phyloP scores from a whole-genome alignment of 2,329 filamentous ascomycete genomes.

The Neonectria hederae region DNA sequence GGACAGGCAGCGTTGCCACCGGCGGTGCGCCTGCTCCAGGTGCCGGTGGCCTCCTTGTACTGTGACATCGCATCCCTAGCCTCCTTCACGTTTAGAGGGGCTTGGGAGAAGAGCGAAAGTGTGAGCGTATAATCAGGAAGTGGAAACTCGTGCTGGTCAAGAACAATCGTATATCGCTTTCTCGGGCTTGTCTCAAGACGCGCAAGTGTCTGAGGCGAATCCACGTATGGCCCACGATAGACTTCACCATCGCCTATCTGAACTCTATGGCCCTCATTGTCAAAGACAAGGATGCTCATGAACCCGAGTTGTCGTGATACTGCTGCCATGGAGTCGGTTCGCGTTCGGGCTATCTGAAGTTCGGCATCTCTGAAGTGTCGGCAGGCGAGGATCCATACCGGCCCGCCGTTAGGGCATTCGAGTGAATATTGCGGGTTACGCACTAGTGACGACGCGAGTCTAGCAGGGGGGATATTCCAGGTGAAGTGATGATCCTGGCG shows the following conservation, averaged over 20 bases:
- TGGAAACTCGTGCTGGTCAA: slow-evolving; percentile 82
- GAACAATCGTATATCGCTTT: slow-evolving; percentile 67
- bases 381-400: slow-evolving; percentile 85
- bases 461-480: slow-evolving; percentile 72
- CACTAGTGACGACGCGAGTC: slow-evolving; percentile 64
- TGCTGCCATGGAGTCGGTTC: slow-evolving; percentile 52
- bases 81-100: slow-evolving; percentile 66
- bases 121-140: slow-evolving; percentile 83
- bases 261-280: slow-evolving; percentile 74
- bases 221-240: slow-evolving; percentile 85
- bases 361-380: slow-evolving; percentile 83
- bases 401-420: slow-evolving; percentile 64
- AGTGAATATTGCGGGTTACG: slow-evolving; percentile 79
- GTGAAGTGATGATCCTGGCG: slow-evolving; percentile 91
- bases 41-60: slow-evolving; percentile 66
- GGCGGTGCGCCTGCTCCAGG: slow-evolving; percentile 82
- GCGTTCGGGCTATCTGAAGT: slow-evolving; percentile 62
- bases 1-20: slow-evolving; percentile 84
- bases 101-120: slow-evolving; percentile 80
- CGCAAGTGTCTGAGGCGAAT: slow-evolving; percentile 90
- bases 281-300: slow-evolving; percentile 87
- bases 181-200: slow-evolving; percentile 62
- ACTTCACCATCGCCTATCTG: slow-evolving; percentile 77
- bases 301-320: slow-evolving; percentile 73
- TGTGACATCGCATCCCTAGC: slow-evolving; percentile 69